Conservation (phyloP, 352 stramenopile species). For the Phytophthora hybrid region DNA sequence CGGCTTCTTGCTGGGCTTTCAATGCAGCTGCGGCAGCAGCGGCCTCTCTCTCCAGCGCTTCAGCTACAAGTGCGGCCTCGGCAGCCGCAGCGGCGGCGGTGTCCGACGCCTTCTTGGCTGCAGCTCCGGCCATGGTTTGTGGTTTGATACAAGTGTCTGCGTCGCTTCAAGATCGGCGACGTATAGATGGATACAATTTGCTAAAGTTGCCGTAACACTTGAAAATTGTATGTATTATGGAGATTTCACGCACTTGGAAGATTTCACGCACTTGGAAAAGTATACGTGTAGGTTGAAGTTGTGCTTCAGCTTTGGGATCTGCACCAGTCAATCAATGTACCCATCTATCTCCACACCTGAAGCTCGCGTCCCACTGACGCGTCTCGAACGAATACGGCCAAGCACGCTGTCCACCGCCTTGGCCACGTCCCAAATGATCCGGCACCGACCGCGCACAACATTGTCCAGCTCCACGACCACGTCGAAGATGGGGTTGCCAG, state of each 20-base stretch:
- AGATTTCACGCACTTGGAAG: no score
- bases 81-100: constrained; percentile 13
- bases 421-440: constrained; percentile 71
- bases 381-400: constrained; percentile 54
- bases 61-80: constrained; percentile 9
- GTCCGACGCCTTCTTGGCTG: constrained; percentile 23
- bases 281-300: no score
- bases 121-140: not conserved
- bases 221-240: no score
- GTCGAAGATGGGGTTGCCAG: constrained; percentile 81
- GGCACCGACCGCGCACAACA: constrained; percentile 58
- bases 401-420: constrained; percentile 76
- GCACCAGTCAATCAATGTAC: no score
- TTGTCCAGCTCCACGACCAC: constrained; percentile 86
- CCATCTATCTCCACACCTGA: constrained; percentile 20
- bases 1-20: constrained; percentile 22
- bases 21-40: constrained; percentile 6
- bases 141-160: no score
- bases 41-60: constrained; percentile 15
- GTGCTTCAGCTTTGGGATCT: no score
- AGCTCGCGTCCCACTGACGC: constrained; percentile 43
- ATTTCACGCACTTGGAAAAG: no score
- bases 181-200: no score
- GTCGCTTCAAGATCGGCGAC: not conserved
- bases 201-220: no score